Base-by-base conservation (phyloP, 2,329 filamentous ascomycete genomes). In the Fusarium setosum region DNA sequence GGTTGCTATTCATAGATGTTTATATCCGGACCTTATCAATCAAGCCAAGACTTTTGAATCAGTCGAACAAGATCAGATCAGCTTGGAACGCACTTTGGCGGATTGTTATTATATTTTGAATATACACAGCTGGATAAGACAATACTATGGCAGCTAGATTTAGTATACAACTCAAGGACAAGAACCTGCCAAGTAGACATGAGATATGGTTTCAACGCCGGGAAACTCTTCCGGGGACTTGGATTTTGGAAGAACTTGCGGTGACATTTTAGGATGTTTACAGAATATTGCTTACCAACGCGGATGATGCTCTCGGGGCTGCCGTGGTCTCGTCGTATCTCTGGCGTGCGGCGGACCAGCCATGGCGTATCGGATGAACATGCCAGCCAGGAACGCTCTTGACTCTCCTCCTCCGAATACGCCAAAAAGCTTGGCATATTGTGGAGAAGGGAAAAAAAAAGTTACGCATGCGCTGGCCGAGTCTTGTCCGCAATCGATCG, bases 21-120 rank as follows among this genome's bases (percentile, higher is more conserved):
- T 51, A 51, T 29, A 51, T 29, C 48, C 34, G 48, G 7, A 20
- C 35, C 48, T 51, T 51, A 51, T 40, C 35, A 51, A 51, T 40
- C 48, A 51, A 29, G 48, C 35, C 35, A 37, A 42, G 34, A 51
- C 21, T n/a, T n/a, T n/a, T n/a, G n/a, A n/a, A n/a, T n/a, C n/a
- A n/a, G n/a, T n/a, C n/a, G n/a, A n/a, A n/a, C n/a, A n/a, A n/a
- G n/a, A n/a, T n/a, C n/a, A n/a, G n/a, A n/a, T n/a, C n/a, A n/a
- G n/a, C n/a, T n/a, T n/a, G n/a, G 10, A 48, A 44, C 10, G 11
- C 24, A 17, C 41, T 44, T 29, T 44, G 18, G 40, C 40, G 40
- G n/a, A n/a, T n/a, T n/a, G n/a, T n/a, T n/a, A n/a, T n/a, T n/a
- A n/a, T n/a, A n/a, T n/a, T n/a, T n/a, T n/a, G n/a, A n/a, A n/a